A percentile compares a stretch with the other conserved stretches of the same genome.
These are phyloP conservation scores for Ramaria sp. DNA, from an alignment of 768 basidiomycete species.

Conservation along the genomic window DNA sequence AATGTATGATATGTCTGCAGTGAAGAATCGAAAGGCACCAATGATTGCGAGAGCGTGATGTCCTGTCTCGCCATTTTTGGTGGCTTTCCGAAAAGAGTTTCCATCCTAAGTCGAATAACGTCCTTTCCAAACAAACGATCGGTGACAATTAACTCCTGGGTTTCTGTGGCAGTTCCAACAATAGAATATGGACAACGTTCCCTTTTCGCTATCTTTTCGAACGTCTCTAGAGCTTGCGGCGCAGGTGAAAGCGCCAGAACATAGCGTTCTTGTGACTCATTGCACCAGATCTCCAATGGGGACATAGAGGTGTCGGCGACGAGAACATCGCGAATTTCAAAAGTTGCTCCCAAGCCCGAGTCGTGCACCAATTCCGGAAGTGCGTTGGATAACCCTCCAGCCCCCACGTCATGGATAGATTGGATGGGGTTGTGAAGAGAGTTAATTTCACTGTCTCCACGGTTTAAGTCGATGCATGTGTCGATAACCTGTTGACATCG, in stretches of 20 bases:
- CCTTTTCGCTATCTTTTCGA: slow-evolving; percentile 69
- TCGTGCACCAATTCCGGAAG: slow-evolving; percentile 96
- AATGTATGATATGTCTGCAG: slow-evolving; percentile 47
- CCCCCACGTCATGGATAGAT: slow-evolving; percentile 97
- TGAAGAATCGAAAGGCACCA: slow-evolving; percentile 56
- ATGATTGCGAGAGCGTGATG: slow-evolving; percentile 29
- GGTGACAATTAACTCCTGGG: slow-evolving; percentile 79
- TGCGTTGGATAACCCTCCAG: slow-evolving; percentile 93
- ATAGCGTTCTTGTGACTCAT: slow-evolving; percentile 96
- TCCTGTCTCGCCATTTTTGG: slow-evolving; percentile 83
- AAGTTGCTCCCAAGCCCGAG: slow-evolving; percentile 77
- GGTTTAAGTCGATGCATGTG: slow-evolving; percentile 55
- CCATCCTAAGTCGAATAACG: slow-evolving; percentile 86
- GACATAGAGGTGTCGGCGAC: slow-evolving; percentile 92
- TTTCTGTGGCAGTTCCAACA: slow-evolving; percentile 77
- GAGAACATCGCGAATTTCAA: slow-evolving; percentile 90
- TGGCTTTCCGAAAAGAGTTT: slow-evolving; percentile 91
- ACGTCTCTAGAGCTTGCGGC: slow-evolving; percentile 45
- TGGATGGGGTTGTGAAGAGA: slow-evolving; percentile 60
- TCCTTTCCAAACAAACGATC: slow-evolving; percentile 71
- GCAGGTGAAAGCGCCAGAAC: slow-evolving; percentile 68
- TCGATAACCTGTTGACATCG: slow-evolving; percentile 97
- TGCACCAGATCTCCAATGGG: slow-evolving; percentile 99
- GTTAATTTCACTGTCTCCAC: slow-evolving; percentile 14
- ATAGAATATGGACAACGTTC: slow-evolving; percentile 92